Evolutionary conservation across 208 protist genomes (phyloP).

Genomic region (Acanthamoeba healyi): DNA sequence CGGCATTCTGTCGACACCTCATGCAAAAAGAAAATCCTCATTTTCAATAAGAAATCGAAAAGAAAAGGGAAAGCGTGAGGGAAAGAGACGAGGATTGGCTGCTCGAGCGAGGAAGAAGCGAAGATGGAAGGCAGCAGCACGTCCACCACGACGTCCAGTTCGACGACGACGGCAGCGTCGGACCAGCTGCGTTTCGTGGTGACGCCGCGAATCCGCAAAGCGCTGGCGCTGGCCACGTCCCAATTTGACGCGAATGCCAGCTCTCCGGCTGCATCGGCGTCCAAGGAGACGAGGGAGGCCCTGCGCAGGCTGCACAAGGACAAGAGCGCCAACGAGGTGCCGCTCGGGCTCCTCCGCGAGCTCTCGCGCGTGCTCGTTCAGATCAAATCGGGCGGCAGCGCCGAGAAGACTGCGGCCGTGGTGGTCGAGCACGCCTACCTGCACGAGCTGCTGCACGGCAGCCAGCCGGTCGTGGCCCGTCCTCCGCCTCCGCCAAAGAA

Average conservation of each 20-base stretch:
- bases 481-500: slow-evolving; percentile 20
- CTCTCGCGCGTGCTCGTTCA: neutral
- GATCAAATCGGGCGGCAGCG: too few relatives aligned
- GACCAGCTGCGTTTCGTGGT: slow-evolving; percentile 27
- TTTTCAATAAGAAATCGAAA: too few relatives aligned
- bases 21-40: too few relatives aligned
- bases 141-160: too few relatives aligned
- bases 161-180: too few relatives aligned
- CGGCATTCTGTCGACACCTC: too few relatives aligned
- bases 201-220: slow-evolving; percentile 16
- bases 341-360: neutral
- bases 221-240: neutral
- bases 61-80: too few relatives aligned
- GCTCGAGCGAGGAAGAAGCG: too few relatives aligned
- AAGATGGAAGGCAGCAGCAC: too few relatives aligned
- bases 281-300: slow-evolving; percentile 21
- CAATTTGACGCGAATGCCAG: neutral
- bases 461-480: neutral
- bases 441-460: slow-evolving; percentile 35
- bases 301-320: slow-evolving; percentile 4
- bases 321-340: slow-evolving; percentile 53
- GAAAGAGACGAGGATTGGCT: too few relatives aligned
- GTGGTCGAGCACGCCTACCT: neutral
- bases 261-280: neutral
- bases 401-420: neutral